A percentile compares a stretch with the other conserved stretches of the same genome.
phyloP scores from a whole-genome alignment of 108 stramenopile species.

The Cyclotella atomus region DNA sequence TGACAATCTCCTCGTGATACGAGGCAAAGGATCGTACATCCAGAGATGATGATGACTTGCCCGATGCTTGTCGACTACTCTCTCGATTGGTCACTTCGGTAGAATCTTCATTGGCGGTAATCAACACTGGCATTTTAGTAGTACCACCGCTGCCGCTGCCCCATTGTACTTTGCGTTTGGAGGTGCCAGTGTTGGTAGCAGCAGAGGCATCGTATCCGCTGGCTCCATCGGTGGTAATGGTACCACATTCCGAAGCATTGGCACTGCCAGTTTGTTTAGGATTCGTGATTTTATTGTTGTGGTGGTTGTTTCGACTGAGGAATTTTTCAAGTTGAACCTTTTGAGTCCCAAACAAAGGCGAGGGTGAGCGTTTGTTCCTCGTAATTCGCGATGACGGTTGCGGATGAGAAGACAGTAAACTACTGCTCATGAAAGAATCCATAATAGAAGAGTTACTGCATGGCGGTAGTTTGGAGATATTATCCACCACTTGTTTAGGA shows the following conservation, averaged over 20 bases:
- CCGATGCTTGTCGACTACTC: too few relatives aligned
- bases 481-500: too few relatives aligned
- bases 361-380: background rate
- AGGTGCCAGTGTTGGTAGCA: background rate
- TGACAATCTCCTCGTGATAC: conserved; percentile 44
- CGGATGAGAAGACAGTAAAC: background rate
- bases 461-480: too few relatives aligned
- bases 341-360: background rate
- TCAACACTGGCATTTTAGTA: conserved; percentile 5
- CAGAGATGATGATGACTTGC: background rate
- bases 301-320: background rate
- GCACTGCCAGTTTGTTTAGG: background rate
- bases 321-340: conserved; percentile 23
- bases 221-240: background rate
- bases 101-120: conserved; percentile 8
- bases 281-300: background rate
- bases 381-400: background rate
- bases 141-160: too few relatives aligned
- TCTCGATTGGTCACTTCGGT: background rate
- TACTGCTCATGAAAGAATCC: background rate
- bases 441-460: background rate
- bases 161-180: conserved; percentile 7
- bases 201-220: background rate
- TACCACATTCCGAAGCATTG: conserved; percentile 1
- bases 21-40: conserved; percentile 17